Percentiles rank a stretch among this genome's conserved stretches.
phyloP scores from a whole-genome alignment of 768 basidiomycete species.

The Epithele typhae region DNA sequence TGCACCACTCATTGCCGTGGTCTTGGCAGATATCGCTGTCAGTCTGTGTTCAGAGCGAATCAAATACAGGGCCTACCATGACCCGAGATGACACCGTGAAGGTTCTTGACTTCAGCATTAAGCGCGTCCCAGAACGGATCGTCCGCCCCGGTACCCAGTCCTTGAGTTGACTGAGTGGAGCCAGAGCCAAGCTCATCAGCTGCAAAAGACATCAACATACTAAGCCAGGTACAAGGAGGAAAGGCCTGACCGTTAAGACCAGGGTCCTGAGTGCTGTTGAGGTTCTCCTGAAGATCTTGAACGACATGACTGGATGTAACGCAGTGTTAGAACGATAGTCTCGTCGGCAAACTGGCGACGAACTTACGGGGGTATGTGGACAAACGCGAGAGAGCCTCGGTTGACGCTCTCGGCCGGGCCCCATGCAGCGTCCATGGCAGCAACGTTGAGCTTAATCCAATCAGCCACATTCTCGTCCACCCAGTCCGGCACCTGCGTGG shows the following conservation, averaged over 20 bases:
- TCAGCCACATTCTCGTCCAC: constrained; percentile 57
- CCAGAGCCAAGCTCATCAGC: constrained; percentile 50
- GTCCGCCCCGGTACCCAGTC: constrained; percentile 47
- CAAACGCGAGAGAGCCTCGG: constrained; percentile 61
- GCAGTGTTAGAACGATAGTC: neutral
- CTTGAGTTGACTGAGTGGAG: constrained; percentile 53
- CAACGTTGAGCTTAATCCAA: constrained; percentile 56
- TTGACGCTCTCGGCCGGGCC: constrained; percentile 38
- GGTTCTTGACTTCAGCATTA: constrained; percentile 54
- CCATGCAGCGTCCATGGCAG: constrained; percentile 54
- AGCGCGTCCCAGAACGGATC: constrained; percentile 59
- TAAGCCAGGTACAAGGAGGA: no score
- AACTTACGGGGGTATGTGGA: constrained; percentile 71
- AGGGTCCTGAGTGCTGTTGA: constrained; percentile 38
- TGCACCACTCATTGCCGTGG: constrained; percentile 80
- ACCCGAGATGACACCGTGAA: constrained; percentile 66
- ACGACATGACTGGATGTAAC: constrained; percentile 25
- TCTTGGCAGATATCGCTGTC: constrained; percentile 33
- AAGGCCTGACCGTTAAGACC: constrained; percentile 44
- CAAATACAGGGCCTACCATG: constrained; percentile 46
- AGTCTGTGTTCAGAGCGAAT: neutral
- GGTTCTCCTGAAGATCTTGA: constrained; percentile 29
- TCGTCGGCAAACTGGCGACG: neutral
- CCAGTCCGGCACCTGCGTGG: constrained; percentile 56
- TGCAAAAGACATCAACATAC: no score